These are phyloP conservation scores for Cryphonectria carpinicola DNA, from an alignment of 2,329 filamentous ascomycete genomes.

Conservation along the genomic window DNA sequence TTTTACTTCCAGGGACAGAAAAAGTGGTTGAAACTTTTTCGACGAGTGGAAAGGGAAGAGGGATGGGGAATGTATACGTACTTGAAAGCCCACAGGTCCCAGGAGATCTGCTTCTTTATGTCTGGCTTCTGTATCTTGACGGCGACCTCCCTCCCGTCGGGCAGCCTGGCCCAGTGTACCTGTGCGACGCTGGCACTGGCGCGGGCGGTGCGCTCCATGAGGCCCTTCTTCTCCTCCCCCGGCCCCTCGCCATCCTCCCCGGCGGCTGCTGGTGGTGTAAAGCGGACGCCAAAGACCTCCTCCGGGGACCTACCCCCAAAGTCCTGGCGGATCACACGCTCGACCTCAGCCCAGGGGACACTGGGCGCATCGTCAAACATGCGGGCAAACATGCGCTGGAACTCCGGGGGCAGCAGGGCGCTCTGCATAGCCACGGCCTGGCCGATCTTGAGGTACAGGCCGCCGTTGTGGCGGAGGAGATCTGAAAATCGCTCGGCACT, in stretches of 20 bases:
- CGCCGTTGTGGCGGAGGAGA: slow-evolving; percentile 83
- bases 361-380: slow-evolving; percentile 98
- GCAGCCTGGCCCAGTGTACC: slow-evolving; percentile 88
- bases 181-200: slow-evolving; percentile 93
- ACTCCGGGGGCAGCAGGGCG: slow-evolving; percentile 88
- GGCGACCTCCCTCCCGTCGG: slow-evolving; percentile 88
- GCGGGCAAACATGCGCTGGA: slow-evolving; percentile 91
- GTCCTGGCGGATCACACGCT: slow-evolving; percentile 83
- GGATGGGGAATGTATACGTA: slow-evolving; percentile 46
- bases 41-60: too few relatives aligned
- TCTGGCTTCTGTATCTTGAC: slow-evolving; percentile 97
- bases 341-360: slow-evolving; percentile 82
- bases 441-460: slow-evolving; percentile 94
- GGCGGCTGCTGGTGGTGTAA: neutral
- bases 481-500: slow-evolving; percentile 84
- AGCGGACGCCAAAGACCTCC: slow-evolving; percentile 91
- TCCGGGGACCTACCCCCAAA: slow-evolving; percentile 83
- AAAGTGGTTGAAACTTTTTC: too few relatives aligned
- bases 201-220: slow-evolving; percentile 64
- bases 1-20: too few relatives aligned
- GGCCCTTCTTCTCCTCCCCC: slow-evolving; percentile 70
- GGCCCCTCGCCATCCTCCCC: slow-evolving; percentile 45
- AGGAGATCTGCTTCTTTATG: slow-evolving; percentile 86
- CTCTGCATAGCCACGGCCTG: slow-evolving; percentile 99
- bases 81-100: slow-evolving; percentile 97